These are phyloP conservation scores for Crucibulum laeve DNA, from an alignment of 768 basidiomycete species.

Conservation along the genomic window DNA sequence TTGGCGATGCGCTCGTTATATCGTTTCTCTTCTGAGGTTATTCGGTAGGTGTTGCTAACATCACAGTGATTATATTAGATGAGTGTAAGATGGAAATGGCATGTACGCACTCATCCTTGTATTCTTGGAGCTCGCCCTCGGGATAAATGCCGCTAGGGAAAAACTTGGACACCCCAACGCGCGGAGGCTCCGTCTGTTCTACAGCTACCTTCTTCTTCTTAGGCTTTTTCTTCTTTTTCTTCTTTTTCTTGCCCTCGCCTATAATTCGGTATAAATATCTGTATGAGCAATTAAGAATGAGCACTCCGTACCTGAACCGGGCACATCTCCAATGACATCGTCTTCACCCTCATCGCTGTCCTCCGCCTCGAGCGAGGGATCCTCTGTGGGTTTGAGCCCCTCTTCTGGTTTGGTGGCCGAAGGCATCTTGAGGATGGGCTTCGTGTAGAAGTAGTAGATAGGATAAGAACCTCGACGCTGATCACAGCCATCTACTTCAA, in stretches of 20 bases:
- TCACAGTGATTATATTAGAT: slow-evolving; percentile 2
- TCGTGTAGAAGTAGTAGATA: no score
- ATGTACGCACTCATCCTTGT: slow-evolving; percentile 80
- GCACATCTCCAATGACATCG: slow-evolving; percentile 11
- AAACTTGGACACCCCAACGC: slow-evolving; percentile 83
- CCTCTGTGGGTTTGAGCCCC: neutral
- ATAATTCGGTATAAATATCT: neutral
- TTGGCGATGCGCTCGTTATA: slow-evolving; percentile 73
- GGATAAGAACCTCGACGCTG: no score
- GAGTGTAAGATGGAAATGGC: slow-evolving; percentile 1
- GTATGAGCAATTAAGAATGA: slow-evolving; percentile 3
- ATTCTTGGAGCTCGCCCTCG: slow-evolving; percentile 87
- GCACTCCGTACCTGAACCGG: slow-evolving; percentile 11
- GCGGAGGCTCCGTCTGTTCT: slow-evolving; percentile 89
- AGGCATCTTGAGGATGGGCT: neutral
- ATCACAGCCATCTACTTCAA: no score
- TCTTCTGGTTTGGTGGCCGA: neutral
- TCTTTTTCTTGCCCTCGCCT: slow-evolving; percentile 73
- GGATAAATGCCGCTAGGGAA: slow-evolving; percentile 86
- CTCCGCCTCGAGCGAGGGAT: slow-evolving; percentile 6
- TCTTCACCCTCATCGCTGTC: slow-evolving; percentile 19
- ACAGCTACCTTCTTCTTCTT: slow-evolving; percentile 88
- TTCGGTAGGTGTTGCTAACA: slow-evolving; percentile 78
- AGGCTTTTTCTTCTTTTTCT: slow-evolving; percentile 91
- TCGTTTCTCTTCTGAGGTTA: slow-evolving; percentile 87